phyloP scores from a whole-genome alignment of 2,329 filamentous ascomycete genomes.

The Cytospora piceicola region DNA sequence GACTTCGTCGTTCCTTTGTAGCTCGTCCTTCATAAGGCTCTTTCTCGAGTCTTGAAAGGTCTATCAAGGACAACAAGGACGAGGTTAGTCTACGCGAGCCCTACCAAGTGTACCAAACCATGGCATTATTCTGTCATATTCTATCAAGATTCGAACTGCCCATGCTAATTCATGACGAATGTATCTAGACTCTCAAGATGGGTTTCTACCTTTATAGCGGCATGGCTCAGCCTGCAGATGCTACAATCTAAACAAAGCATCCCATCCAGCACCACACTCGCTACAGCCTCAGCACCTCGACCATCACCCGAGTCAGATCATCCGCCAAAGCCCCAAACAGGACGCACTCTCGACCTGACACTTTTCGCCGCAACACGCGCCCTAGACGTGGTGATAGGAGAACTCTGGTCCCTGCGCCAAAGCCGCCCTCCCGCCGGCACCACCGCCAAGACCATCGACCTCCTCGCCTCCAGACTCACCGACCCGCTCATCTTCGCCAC shows the following conservation, averaged over 20 bases:
- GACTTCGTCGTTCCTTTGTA: background rate
- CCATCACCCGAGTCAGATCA: slow-evolving; percentile 1
- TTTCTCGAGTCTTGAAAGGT: slow-evolving; percentile 4
- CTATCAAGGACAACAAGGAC: slow-evolving; percentile 7
- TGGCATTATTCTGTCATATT: background rate
- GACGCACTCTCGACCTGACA: slow-evolving; percentile 79
- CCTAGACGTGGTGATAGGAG: slow-evolving; percentile 69
- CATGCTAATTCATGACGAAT: slow-evolving; percentile 17
- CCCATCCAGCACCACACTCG: slow-evolving; percentile 20
- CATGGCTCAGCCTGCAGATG: slow-evolving; percentile 60
- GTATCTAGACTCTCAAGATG: slow-evolving; percentile 56
- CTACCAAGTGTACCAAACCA: background rate
- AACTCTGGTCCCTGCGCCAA: slow-evolving; percentile 62
- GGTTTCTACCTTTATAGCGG: slow-evolving; percentile 61
- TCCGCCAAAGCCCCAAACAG: slow-evolving; percentile 49
- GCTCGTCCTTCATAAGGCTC: slow-evolving; percentile 21
- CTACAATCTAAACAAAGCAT: slow-evolving; percentile 59
- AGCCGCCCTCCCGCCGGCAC: slow-evolving; percentile 36
- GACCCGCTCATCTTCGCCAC: slow-evolving; percentile 73
- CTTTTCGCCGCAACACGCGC: slow-evolving; percentile 77
- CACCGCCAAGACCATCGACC: slow-evolving; percentile 42
- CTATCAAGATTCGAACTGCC: background rate
- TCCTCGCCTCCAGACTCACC: slow-evolving; percentile 49
- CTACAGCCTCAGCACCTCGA: slow-evolving; percentile 25
- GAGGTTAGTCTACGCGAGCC: slow-evolving; percentile 39